phyloP scores from a whole-genome alignment of 208 protist genomes.

The Trypanosoma lewisi region DNA sequence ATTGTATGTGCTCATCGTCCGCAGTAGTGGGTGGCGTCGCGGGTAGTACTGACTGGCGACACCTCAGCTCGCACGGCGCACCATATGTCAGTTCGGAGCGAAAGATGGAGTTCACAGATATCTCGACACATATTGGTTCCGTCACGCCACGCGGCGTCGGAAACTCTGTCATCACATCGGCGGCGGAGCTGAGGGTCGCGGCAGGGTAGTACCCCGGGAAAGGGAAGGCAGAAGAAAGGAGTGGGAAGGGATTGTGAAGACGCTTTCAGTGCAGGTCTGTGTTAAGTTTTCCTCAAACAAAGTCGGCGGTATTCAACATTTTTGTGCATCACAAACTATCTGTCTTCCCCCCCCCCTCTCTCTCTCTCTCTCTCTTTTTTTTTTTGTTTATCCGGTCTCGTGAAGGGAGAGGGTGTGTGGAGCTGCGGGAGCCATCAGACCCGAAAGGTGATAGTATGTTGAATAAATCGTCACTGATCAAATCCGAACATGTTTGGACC shows the following conservation, averaged over 20 bases:
- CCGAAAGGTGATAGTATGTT: not conserved
- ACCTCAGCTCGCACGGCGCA: not conserved
- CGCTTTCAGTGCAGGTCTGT: not conserved
- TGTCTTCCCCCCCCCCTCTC: too few relatives aligned
- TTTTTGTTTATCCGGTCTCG: too few relatives aligned
- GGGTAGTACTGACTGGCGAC: not conserved
- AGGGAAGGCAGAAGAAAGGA: not conserved
- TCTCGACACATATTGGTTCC: not conserved
- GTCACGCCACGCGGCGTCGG: not conserved
- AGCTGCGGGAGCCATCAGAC: not conserved
- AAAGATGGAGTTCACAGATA: not conserved
- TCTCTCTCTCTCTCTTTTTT: too few relatives aligned
- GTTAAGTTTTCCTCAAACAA: not conserved
- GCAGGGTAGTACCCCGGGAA: too few relatives aligned
- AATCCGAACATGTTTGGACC: not conserved
- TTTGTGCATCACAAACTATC: not conserved
- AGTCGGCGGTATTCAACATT: not conserved
- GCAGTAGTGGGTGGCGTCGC: too few relatives aligned
- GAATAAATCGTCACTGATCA: not conserved
- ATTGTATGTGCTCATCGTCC: too few relatives aligned
- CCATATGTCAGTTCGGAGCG: not conserved
- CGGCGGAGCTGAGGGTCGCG: not conserved
- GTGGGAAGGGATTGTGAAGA: not conserved
- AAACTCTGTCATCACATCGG: not conserved
- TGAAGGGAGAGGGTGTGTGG: not conserved